phyloP scores from a whole-genome alignment of 2,329 filamentous ascomycete species.

The Colletotrichum sp. region DNA sequence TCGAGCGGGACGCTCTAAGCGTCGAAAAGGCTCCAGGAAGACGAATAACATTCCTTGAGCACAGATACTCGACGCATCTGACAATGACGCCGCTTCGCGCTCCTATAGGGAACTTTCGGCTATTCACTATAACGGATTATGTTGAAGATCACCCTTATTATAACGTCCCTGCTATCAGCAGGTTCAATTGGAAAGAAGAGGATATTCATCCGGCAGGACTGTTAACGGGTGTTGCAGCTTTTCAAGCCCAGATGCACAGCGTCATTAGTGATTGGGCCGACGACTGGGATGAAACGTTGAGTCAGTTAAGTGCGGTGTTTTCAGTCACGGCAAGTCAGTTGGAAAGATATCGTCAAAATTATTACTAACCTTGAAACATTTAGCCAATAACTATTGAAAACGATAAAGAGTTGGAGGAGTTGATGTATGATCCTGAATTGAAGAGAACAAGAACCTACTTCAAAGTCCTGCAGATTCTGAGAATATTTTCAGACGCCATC shows the following conservation, averaged over 20 bases:
- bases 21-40: too few relatives aligned
- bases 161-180: too few relatives aligned
- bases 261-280: rapidly evolving
- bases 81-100: too few relatives aligned
- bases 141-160: too few relatives aligned
- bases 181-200: too few relatives aligned
- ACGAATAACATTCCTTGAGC: too few relatives aligned
- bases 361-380: too few relatives aligned
- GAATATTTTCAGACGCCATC: neutral
- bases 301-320: neutral
- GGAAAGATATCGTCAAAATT: too few relatives aligned
- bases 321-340: neutral
- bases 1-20: too few relatives aligned
- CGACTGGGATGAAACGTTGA: neutral
- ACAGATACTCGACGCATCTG: too few relatives aligned
- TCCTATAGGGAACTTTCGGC: too few relatives aligned
- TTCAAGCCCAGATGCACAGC: neutral
- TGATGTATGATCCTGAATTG: neutral
- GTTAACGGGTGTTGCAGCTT: neutral
- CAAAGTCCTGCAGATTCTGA: neutral
- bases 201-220: neutral
- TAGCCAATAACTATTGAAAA: neutral
- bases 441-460: neutral
- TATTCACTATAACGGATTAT: too few relatives aligned
- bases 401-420: rapidly evolving